Percentiles rank a stretch among this genome's conserved stretches.
phyloP scores from a whole-genome alignment of 805 yeast genomes.

The Saturnispora sekii region DNA sequence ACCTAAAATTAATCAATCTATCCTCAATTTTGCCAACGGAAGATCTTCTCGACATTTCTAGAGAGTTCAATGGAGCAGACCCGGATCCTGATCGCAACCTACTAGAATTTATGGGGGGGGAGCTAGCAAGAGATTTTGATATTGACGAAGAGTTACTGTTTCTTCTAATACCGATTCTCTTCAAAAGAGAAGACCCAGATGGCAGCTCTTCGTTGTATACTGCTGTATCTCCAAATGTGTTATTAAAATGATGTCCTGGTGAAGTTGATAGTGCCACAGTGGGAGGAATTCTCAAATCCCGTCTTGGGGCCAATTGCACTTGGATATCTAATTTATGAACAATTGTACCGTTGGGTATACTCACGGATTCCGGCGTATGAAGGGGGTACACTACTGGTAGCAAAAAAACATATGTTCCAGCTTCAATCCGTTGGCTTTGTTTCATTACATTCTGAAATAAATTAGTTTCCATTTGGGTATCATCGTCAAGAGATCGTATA shows the following conservation, averaged over 20 bases:
- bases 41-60: neutral
- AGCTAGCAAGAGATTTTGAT: conserved; percentile 9
- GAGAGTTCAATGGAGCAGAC: neutral
- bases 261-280: conserved; percentile 28
- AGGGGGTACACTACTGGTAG: conserved; percentile 55
- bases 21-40: conserved; percentile 2
- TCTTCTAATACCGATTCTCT: conserved; percentile 19
- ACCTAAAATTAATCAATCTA: conserved; percentile 27
- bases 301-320: conserved; percentile 25
- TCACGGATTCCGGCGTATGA: conserved; percentile 51
- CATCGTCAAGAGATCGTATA: conserved; percentile 3
- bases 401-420: conserved; percentile 64
- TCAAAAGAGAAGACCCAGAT: conserved; percentile 14
- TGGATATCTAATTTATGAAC: conserved; percentile 34
- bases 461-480: conserved; percentile 9
- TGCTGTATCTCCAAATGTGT: neutral
- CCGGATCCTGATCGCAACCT: conserved; percentile 4
- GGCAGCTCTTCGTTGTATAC: neutral
- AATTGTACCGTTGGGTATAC: conserved; percentile 41
- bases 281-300: conserved; percentile 23
- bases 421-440: conserved; percentile 27
- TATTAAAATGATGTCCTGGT: conserved; percentile 20
- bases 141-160: conserved; percentile 8
- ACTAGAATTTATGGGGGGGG: conserved; percentile 7
- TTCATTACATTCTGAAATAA: conserved; percentile 12